Percentiles rank a stretch among this genome's conserved stretches.
phyloP scores from a whole-genome alignment of 2,329 filamentous ascomycete species.

The Ceratocystis ficicola region DNA sequence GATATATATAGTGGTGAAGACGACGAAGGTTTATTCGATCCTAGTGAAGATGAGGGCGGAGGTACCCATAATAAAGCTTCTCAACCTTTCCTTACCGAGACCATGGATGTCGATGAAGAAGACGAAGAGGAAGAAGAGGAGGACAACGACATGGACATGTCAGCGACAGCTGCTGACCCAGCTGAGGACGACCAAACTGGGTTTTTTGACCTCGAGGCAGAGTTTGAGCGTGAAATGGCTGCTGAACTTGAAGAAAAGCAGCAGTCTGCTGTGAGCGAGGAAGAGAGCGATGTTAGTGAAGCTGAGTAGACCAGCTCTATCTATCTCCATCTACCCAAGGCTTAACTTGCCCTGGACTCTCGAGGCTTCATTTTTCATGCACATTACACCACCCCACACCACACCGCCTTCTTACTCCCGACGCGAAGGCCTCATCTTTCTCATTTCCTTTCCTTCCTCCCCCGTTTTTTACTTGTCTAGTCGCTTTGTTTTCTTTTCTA shows the following conservation, averaged over 20 bases:
- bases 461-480: not conserved
- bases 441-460: not conserved
- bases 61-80: constrained; percentile 27
- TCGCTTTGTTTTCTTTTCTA: not conserved
- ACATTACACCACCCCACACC: no score
- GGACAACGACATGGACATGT: constrained; percentile 23
- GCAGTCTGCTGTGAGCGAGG: constrained; percentile 32
- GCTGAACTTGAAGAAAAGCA: constrained; percentile 45
- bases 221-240: constrained; percentile 42
- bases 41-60: constrained; percentile 33
- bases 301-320: constrained; percentile 38
- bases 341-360: not conserved
- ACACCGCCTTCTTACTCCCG: not conserved
- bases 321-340: not conserved
- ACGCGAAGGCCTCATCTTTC: not conserved
- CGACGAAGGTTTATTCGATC: constrained; percentile 26
- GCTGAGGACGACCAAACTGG: constrained; percentile 25
- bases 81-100: constrained; percentile 25
- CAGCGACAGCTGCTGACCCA: not conserved
- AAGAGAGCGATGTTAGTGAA: constrained; percentile 54
- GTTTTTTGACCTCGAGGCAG: constrained; percentile 26
- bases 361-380: not conserved
- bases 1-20: constrained; percentile 35
- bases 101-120: constrained; percentile 25
- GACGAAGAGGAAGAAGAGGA: constrained; percentile 23